Conservation (phyloP, 225 moss, liverwort and hornwort genomes). For the Polytrichum commune region DNA sequence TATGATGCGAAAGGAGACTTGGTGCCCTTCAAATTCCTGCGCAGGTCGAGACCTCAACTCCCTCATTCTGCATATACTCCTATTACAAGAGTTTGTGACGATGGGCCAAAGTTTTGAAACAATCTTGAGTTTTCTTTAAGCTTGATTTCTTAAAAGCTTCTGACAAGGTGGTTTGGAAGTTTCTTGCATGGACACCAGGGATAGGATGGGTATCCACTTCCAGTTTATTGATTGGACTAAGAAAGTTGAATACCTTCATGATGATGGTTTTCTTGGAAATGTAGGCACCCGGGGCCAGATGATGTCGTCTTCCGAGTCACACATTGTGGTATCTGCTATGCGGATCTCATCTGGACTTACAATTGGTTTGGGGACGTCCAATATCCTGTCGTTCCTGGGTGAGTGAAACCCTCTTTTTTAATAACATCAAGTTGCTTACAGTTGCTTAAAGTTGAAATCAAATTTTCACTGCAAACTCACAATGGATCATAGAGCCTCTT, state of each 20-base stretch:
- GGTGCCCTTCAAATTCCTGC: slow-evolving; percentile 56
- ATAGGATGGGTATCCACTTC: no score
- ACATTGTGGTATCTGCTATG: slow-evolving; percentile 67
- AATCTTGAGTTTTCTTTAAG: not conserved
- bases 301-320: slow-evolving; percentile 56
- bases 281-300: slow-evolving; percentile 53
- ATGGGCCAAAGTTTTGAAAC: not conserved
- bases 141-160: no score
- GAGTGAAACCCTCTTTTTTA: not conserved
- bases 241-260: not conserved
- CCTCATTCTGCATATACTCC: not conserved
- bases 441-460: not conserved
- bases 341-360: slow-evolving; percentile 51
- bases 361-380: slow-evolving; percentile 33
- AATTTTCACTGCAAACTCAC: not conserved
- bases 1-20: slow-evolving; percentile 30
- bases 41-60: slow-evolving; percentile 14
- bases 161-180: no score
- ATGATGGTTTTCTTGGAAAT: not conserved
- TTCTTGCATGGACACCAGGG: no score
- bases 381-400: slow-evolving; percentile 79
- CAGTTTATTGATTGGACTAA: not conserved
- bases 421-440: not conserved
- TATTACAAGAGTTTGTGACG: not conserved
- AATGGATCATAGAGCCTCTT: no score